Evolutionary conservation across 108 stramenopile species (phyloP).

Genomic region (Aurantiochytrium sp.): DNA sequence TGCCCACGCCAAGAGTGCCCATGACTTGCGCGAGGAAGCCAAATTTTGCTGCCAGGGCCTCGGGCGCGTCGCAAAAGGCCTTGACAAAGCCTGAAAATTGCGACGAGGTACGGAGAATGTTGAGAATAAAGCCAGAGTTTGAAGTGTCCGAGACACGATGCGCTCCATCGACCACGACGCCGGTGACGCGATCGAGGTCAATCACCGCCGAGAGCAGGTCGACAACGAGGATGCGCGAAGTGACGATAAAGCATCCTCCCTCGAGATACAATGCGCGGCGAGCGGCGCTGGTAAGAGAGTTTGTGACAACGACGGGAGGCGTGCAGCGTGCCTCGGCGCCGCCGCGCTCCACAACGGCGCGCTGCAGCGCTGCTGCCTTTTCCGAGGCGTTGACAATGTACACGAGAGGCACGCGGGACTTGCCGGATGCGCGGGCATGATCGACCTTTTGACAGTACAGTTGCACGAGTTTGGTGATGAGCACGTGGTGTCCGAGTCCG

Average conservation of each 20-base stretch:
- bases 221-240: conserved; percentile 87
- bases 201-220: conserved; percentile 76
- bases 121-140: conserved; percentile 88
- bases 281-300: conserved; percentile 35
- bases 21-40: conserved; percentile 75
- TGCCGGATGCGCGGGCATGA: neutral
- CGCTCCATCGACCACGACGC: conserved; percentile 81
- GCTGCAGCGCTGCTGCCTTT: neutral
- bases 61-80: conserved; percentile 83
- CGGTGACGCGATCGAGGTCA: conserved; percentile 61
- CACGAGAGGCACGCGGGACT: neutral
- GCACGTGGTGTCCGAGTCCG: neutral
- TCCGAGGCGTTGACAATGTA: conserved; percentile 1
- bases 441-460: conserved; percentile 25
- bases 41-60: conserved; percentile 69
- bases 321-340: neutral
- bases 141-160: conserved; percentile 79
- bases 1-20: conserved; percentile 66
- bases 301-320: conserved; percentile 1
- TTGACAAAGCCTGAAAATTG: conserved; percentile 77
- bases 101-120: conserved; percentile 70
- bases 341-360: neutral
- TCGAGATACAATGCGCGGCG: conserved; percentile 43
- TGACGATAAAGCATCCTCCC: conserved; percentile 71
- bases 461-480: conserved; percentile 30